phyloP scores from a whole-genome alignment of 805 yeast genomes.

The Yarrowia sp. region DNA sequence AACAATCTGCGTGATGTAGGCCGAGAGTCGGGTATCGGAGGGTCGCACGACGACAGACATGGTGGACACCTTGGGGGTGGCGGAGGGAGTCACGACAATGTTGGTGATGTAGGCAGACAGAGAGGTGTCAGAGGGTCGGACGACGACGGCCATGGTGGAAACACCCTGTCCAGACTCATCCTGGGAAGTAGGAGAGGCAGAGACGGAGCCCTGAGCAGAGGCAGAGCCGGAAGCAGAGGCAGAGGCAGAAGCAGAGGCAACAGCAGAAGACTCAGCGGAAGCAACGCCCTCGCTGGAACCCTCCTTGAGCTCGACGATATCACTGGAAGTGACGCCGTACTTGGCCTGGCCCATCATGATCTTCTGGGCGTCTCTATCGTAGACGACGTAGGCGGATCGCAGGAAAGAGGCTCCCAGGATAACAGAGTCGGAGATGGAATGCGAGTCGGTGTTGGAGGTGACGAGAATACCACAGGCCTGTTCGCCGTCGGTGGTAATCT shows the following conservation, averaged over 20 bases:
- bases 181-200: not conserved
- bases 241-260: not conserved
- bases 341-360: constrained; percentile 56
- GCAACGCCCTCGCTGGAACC: not conserved
- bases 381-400: constrained; percentile 62
- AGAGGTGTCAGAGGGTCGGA: not conserved
- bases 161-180: not conserved
- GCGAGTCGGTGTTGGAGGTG: constrained; percentile 36
- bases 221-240: not conserved
- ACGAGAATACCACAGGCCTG: constrained; percentile 50
- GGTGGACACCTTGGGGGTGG: constrained; percentile 2
- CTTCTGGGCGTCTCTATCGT: constrained; percentile 56
- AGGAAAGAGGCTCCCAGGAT: constrained; percentile 60
- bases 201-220: not conserved
- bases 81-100: constrained; percentile 10
- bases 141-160: constrained; percentile 14
- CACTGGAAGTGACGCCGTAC: constrained; percentile 29
- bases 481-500: constrained; percentile 20
- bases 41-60: constrained; percentile 11
- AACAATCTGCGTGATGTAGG: constrained; percentile 11
- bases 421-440: constrained; percentile 11
- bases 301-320: constrained; percentile 15
- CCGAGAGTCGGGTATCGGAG: not conserved
- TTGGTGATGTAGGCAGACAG: constrained; percentile 24
- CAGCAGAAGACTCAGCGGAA: not conserved